Conservation (phyloP, 352 stramenopile genomes). For the Peronospora belbahrii region DNA sequence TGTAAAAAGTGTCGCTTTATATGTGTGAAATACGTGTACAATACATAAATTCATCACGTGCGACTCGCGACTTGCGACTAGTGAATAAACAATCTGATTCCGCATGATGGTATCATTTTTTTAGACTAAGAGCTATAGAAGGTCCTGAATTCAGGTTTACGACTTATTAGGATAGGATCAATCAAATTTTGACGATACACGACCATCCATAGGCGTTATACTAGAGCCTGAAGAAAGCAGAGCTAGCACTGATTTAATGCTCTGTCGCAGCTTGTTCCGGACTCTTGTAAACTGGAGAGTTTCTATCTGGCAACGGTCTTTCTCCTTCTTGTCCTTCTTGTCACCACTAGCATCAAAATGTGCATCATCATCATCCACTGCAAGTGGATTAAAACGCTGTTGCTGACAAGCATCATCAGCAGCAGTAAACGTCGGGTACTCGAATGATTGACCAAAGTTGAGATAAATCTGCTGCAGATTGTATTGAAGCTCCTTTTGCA, state of each 20-base stretch:
- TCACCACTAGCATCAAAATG: constrained; percentile 1
- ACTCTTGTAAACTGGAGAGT: constrained; percentile 28
- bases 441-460: constrained; percentile 20
- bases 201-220: constrained; percentile 2
- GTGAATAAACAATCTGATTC: too few species aligned
- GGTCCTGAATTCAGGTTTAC: too few species aligned
- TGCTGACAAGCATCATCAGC: constrained; percentile 9
- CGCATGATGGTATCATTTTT: too few species aligned
- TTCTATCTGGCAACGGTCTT: constrained; percentile 28
- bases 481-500: constrained; percentile 22
- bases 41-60: too few species aligned
- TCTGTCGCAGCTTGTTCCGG: constrained; percentile 35
- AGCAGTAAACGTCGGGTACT: constrained; percentile 23
- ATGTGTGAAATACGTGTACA: too few species aligned
- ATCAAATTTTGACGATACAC: constrained; percentile 27
- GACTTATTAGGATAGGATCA: too few species aligned
- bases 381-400: constrained; percentile 14
- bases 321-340: constrained; percentile 17
- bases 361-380: background rate
- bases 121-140: too few species aligned
- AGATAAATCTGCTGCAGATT: constrained; percentile 30
- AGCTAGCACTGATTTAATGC: constrained; percentile 29
- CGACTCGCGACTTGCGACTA: too few species aligned
- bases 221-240: constrained; percentile 8
- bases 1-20: too few species aligned